Evolutionary conservation across 2,329 filamentous ascomycete genomes (phyloP).

Genomic region (Escovopsis weberi): DNA sequence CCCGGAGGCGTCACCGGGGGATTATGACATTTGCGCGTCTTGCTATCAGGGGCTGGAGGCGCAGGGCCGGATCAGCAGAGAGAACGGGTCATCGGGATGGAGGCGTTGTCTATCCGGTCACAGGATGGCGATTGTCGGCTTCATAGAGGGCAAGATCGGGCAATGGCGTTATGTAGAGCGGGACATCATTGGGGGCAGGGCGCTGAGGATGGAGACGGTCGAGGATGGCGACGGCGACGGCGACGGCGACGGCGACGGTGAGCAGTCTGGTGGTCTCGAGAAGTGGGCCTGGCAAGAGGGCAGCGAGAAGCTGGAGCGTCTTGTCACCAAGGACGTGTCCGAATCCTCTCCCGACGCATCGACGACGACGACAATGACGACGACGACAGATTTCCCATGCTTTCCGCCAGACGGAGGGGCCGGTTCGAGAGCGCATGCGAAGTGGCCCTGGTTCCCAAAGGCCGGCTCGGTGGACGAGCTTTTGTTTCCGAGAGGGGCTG

Average conservation of each 20-base stretch:
- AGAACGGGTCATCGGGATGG: conserved; percentile 74
- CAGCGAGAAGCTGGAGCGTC: conserved; percentile 25
- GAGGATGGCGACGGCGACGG: conserved; percentile 22
- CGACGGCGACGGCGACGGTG: conserved; percentile 44
- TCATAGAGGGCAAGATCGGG: conserved; percentile 52
- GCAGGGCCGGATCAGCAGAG: conserved; percentile 49
- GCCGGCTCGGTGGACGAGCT: conserved; percentile 57
- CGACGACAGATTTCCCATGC: conserved; percentile 11
- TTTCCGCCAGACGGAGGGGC: conserved; percentile 67
- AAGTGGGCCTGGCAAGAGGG: conserved; percentile 38
- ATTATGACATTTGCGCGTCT: conserved; percentile 70
- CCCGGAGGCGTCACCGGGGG: conserved; percentile 41
- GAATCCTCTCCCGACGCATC: conserved; percentile 21
- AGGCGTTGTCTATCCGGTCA: conserved; percentile 67
- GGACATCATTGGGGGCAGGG: conserved; percentile 65
- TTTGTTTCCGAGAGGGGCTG: conserved; percentile 68
- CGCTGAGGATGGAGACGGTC: conserved; percentile 43
- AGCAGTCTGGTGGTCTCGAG: conserved; percentile 24
- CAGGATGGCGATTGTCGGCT: conserved; percentile 70
- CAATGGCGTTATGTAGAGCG: conserved; percentile 52
- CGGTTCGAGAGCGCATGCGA: conserved; percentile 47
- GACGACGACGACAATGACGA: conserved; percentile 7
- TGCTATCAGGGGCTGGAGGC: conserved; percentile 61
- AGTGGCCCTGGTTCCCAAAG: conserved; percentile 68
- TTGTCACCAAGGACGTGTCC: conserved; percentile 38